Evolutionary conservation across 177 flowering plant genomes (phyloP), one percentile per base, ranked within the genome.

Genomic region (Vitis hybrid): DNA sequence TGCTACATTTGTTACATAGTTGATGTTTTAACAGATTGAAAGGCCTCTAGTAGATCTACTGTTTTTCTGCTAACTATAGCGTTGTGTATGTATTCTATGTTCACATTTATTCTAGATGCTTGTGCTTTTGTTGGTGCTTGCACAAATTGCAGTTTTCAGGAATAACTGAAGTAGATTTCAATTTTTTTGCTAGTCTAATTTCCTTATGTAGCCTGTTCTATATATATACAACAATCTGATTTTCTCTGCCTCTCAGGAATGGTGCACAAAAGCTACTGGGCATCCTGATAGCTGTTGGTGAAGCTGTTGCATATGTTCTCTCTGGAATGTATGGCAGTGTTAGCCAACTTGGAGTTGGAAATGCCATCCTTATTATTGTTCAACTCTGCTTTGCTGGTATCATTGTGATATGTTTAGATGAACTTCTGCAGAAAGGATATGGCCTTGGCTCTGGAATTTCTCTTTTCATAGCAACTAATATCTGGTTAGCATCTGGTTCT

Each of bases 321-420:
- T 91, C 92, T 18, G 94, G 94, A 41, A 90, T 88, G 92, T 88
- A 88, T 79, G 97, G 94, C 13, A 90, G 84, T 78, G 93, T 91
- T 15, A 54, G 81, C 73, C 97, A 92, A 82, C 94, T 92, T 78
- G 97, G 94, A 71, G 91, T 84, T 35, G 93, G 93, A 15, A 90
- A 92, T 82, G 91, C 94, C 17, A 85, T 90, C 69, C 93, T 91
- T 27, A 91, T 87, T 35, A 91, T 91, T 41, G 58, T 91, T 60
- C 96, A 91, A 67, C 88, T 89, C 53, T 89, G 83, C 74, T 89
- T 89, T 81, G 93, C 94, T 63, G 91, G 91, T 53, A 84, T 90
- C 61, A 90, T 88, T 63, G 91, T 90, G 14, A 88, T 90, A 18
- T 90, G 94, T 71, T 79, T 88, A 50, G 94, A 90, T 73, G 94